Conservation (phyloP, 2,329 filamentous ascomycete species). For the Hymenoscyphus linearis region DNA sequence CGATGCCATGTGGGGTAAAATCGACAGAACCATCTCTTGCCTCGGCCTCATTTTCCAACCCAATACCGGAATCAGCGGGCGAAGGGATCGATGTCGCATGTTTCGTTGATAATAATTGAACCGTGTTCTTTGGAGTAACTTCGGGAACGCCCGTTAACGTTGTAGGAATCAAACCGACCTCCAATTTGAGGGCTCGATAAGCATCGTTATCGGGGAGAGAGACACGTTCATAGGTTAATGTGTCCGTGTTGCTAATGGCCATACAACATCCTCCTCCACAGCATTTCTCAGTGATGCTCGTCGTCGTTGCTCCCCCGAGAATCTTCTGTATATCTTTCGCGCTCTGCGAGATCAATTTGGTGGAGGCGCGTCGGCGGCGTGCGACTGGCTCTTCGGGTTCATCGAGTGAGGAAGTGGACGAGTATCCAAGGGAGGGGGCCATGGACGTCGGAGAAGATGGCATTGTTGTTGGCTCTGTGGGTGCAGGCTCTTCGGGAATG, state of each 20-base stretch:
- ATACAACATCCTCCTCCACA: slow-evolving; percentile 62
- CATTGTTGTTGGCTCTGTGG: not conserved
- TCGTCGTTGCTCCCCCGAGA: slow-evolving; percentile 57
- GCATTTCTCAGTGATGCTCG: slow-evolving; percentile 53
- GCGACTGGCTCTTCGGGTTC: slow-evolving; percentile 37
- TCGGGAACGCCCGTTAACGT: slow-evolving; percentile 65
- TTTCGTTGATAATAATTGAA: slow-evolving; percentile 60
- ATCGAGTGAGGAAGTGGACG: slow-evolving; percentile 54
- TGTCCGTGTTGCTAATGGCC: slow-evolving; percentile 40
- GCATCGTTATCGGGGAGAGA: slow-evolving; percentile 74
- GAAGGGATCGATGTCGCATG: slow-evolving; percentile 35
- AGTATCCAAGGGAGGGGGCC: slow-evolving; percentile 58
- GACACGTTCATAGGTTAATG: slow-evolving; percentile 48
- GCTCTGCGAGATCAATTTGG: slow-evolving; percentile 60
- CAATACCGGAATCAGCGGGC: slow-evolving; percentile 46
- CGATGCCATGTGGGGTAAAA: slow-evolving; percentile 28
- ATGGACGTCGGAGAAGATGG: slow-evolving; percentile 40
- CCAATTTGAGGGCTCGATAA: slow-evolving; percentile 72
- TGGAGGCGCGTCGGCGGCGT: slow-evolving; percentile 61
- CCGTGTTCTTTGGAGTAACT: slow-evolving; percentile 64
- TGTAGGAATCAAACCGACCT: slow-evolving; percentile 69
- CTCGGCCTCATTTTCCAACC: slow-evolving; percentile 30
- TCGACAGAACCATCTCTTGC: slow-evolving; percentile 29
- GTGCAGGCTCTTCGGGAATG: slow-evolving; percentile 26
- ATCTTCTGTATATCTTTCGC: slow-evolving; percentile 58